phyloP scores from a whole-genome alignment of 2,329 filamentous ascomycete genomes.

The Clonostachys solani region DNA sequence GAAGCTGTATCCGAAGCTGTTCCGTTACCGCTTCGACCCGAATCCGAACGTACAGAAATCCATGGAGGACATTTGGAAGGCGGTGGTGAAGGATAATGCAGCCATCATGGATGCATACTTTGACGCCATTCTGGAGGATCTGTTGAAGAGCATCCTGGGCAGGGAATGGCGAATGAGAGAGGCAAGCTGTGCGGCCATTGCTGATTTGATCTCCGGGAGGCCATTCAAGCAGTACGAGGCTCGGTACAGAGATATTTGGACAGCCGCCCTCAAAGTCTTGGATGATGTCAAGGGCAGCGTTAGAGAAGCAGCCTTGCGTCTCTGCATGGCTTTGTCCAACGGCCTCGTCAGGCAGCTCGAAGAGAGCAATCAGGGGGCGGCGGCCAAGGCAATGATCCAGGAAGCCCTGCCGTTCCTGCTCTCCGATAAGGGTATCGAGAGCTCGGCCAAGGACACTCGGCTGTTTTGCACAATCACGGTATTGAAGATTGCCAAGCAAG shows the following conservation, averaged over 20 bases:
- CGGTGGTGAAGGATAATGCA: conserved; percentile 84
- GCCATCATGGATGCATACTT: conserved; percentile 77
- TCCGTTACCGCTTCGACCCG: conserved; percentile 90
- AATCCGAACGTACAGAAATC: conserved; percentile 89
- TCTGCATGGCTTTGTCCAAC: conserved; percentile 82
- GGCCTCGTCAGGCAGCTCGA: conserved; percentile 83
- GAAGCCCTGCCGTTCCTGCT: conserved; percentile 88
- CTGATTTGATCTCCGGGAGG: conserved; percentile 80
- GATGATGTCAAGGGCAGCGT: conserved; percentile 96
- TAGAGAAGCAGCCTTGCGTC: conserved; percentile 70
- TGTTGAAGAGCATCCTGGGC: conserved; percentile 80
- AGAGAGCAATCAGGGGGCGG: conserved; percentile 61
- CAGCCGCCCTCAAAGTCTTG: conserved; percentile 80
- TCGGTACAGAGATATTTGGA: conserved; percentile 83
- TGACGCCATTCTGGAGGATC: conserved; percentile 81
- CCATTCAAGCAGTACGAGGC: conserved; percentile 74
- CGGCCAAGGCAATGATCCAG: conserved; percentile 74
- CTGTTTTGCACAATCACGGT: conserved; percentile 79
- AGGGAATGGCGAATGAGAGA: conserved; percentile 92
- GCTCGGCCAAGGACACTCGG: conserved; percentile 82
- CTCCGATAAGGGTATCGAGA: conserved; percentile 85
- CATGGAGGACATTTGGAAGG: conserved; percentile 98
- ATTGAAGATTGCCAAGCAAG: conserved; percentile 85
- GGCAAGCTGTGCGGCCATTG: conserved; percentile 85
- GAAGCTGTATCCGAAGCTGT: conserved; percentile 93